Base-by-base conservation (phyloP, 768 basidiomycete species). In the Serendipita indica region DNA sequence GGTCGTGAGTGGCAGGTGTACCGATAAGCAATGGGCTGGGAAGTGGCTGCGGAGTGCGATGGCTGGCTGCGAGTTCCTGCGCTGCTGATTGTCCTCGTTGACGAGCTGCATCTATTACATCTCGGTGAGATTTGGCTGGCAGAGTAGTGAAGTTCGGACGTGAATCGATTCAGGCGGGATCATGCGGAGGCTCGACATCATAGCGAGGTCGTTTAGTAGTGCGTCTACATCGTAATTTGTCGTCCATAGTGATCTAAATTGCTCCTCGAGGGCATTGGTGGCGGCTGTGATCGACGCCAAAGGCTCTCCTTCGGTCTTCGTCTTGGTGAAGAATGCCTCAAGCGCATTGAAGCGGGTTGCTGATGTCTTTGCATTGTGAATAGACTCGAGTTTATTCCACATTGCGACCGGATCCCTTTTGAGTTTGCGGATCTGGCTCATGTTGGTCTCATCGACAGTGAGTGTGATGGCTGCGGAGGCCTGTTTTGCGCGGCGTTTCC, bases 291-390 rank as follows among this genome's bases (percentile, higher is more conserved):
- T 39, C 13, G 63, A 18, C 20, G 56, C 20, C 28, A 64, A 59
- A 58, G 33, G 39, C 35, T 62, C 60, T 32, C 59, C 35, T n/a
- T 64, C 46, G n/a, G 49, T 39, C 49, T 64, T 62, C 34, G 10
- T 33, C 57, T 62, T 63, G 27, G 22, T 37, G 25, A 64, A 59
- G 27, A 64, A 54, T n/a, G 52, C 45, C 14, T 64, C 58, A 33
- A 58, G 59, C 39, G 63, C 61, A 33, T 58, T 64, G 35, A 64
- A 61, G 57, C 60, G 57, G 28, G 60, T 62, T 33, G 59, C 57
- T 27, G 62, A 46, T 35, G 52, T 14, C 58, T 62, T 60, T 49
- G 57, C 43, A 46, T 60, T 59, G 57, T 64, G 62, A 30, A 61
- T 52, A 20, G 54, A 32, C 39, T 60, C 58, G n/a, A 63, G 45